These are phyloP conservation scores for Beta vulgaris DNA, from an alignment of 148 eudicot species.

Conservation along the genomic window DNA sequence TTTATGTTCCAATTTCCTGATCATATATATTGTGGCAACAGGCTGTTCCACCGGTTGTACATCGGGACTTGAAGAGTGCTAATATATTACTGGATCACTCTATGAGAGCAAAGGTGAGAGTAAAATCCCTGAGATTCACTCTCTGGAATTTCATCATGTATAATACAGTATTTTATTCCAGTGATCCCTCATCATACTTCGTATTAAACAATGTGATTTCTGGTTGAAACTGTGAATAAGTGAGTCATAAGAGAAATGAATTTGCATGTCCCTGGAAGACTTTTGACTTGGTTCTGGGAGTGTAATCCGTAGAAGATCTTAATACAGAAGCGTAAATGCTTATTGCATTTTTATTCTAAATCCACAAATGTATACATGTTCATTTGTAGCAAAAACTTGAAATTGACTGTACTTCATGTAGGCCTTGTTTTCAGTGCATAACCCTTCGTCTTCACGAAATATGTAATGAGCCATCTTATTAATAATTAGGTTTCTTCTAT, in stretches of 20 bases:
- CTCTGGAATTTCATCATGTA: not conserved
- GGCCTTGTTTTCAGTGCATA: not conserved
- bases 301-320: not conserved
- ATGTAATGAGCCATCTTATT: not conserved
- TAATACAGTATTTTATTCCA: not conserved
- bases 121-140: not conserved
- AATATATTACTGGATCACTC: slow-evolving; percentile 77
- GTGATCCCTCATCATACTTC: not conserved
- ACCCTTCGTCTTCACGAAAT: not conserved
- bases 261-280: not conserved
- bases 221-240: not conserved
- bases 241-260: not conserved
- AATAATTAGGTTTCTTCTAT: no score
- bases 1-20: slow-evolving; percentile 1
- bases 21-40: slow-evolving; percentile 41
- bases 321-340: not conserved
- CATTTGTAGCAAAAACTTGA: not conserved
- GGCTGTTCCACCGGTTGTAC: slow-evolving; percentile 98
- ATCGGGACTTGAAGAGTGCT: slow-evolving; percentile 94
- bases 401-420: not conserved
- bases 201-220: not conserved
- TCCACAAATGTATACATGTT: no score
- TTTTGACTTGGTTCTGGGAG: not conserved
- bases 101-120: slow-evolving; percentile 89
- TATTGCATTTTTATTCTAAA: not conserved